These are phyloP conservation scores for Deakozyma indianensis DNA, from an alignment of 805 yeast species.

Conservation along the genomic window DNA sequence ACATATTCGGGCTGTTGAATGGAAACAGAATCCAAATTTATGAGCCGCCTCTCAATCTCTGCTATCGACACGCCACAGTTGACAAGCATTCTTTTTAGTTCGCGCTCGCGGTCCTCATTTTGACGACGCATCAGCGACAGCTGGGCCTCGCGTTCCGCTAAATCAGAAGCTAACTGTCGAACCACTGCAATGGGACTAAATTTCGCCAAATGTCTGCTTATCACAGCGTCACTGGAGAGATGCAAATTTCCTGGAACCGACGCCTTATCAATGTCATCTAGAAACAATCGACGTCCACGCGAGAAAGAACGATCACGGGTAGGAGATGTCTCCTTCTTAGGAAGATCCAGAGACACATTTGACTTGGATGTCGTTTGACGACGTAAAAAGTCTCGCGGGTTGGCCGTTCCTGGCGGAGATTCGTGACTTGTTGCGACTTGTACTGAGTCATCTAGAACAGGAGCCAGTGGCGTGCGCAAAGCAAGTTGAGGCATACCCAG, in stretches of 20 bases:
- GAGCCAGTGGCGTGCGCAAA: too few species aligned
- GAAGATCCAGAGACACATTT: background rate
- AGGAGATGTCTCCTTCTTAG: background rate
- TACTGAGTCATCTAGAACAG: too few species aligned
- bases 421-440: too few species aligned
- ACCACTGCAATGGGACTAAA: slow-evolving; percentile 26
- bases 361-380: too few species aligned
- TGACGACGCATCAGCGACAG: slow-evolving; percentile 23
- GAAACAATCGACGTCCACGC: slow-evolving; percentile 6
- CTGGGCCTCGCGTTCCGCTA: slow-evolving; percentile 34
- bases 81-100: slow-evolving; percentile 15
- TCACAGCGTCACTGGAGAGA: slow-evolving; percentile 19
- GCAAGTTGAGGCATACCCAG: too few species aligned
- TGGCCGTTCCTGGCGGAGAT: too few species aligned
- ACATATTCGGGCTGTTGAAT: slow-evolving; percentile 10
- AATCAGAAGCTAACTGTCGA: slow-evolving; percentile 33
- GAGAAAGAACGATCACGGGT: slow-evolving; percentile 1
- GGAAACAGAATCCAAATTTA: slow-evolving; percentile 10
- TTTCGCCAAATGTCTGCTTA: slow-evolving; percentile 20
- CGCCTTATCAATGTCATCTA: slow-evolving; percentile 11
- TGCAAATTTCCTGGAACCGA: slow-evolving; percentile 25
- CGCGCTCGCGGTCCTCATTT: slow-evolving; percentile 19
- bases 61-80: slow-evolving; percentile 15
- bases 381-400: too few species aligned
- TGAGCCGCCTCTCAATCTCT: slow-evolving; percentile 16